These are phyloP conservation scores for Auricularia sp. DNA, from an alignment of 768 basidiomycete genomes.

Conservation along the genomic window DNA sequence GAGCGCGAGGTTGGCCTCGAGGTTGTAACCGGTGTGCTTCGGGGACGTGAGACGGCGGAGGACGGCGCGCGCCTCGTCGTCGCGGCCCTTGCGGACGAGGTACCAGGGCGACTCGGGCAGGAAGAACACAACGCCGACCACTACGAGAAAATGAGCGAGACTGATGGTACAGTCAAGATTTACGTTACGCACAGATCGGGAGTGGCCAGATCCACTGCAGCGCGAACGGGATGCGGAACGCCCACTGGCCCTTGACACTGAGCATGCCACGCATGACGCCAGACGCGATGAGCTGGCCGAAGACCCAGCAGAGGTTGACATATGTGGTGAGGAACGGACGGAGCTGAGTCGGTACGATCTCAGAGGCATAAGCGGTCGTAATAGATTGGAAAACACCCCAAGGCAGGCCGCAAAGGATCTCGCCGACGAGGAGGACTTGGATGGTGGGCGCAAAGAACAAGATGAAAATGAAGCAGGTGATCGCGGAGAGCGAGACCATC, in stretches of 20 bases:
- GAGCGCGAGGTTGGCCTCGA: constrained; percentile 23
- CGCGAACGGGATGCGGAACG: constrained; percentile 7
- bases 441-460: constrained; percentile 13
- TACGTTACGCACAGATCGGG: constrained; percentile 17
- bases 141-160: constrained; percentile 10
- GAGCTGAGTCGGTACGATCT: constrained; percentile 21
- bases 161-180: not conserved
- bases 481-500: not conserved
- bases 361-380: constrained; percentile 23
- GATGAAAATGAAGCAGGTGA: constrained; percentile 16
- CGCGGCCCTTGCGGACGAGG: constrained; percentile 20
- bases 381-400: constrained; percentile 18
- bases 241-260: constrained; percentile 7
- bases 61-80: constrained; percentile 18
- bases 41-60: constrained; percentile 13
- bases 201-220: constrained; percentile 12
- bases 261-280: constrained; percentile 16
- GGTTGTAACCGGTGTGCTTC: constrained; percentile 11
- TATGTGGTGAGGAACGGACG: constrained; percentile 19
- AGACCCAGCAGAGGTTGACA: constrained; percentile 24
- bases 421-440: constrained; percentile 12
- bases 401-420: constrained; percentile 11
- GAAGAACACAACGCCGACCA: constrained; percentile 18
- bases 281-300: constrained; percentile 15
- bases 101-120: constrained; percentile 20